These are phyloP conservation scores for Fraxinus sp. DNA, from an alignment of 305 asterid species.

Conservation along the genomic window DNA sequence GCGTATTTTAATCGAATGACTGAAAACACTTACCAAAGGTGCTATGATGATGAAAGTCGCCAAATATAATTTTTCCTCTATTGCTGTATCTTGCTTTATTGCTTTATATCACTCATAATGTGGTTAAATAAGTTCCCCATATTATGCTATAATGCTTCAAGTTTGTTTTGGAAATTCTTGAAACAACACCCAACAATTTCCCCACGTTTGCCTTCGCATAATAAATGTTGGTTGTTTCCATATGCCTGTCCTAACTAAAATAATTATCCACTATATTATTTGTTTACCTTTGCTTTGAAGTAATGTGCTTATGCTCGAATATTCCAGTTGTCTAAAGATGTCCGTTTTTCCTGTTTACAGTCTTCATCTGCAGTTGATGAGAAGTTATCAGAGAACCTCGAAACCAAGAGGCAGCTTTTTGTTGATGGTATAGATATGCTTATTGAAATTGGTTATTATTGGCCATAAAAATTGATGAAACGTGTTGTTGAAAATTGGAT, in stretches of 20 bases:
- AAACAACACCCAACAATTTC: neutral
- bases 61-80: neutral
- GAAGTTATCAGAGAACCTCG: conserved; percentile 22
- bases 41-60: neutral
- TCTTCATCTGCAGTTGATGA: conserved; percentile 36
- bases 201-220: neutral
- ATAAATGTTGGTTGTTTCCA: neutral
- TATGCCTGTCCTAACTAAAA: neutral
- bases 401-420: conserved; percentile 22
- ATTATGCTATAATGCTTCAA: neutral
- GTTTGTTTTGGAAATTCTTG: neutral
- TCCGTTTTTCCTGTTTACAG: conserved; percentile 29
- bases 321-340: conserved; percentile 22
- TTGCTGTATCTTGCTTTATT: neutral
- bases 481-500: too few species aligned
- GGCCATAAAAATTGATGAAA: too few species aligned
- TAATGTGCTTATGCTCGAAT: neutral
- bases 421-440: conserved; percentile 30
- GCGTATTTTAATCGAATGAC: neutral
- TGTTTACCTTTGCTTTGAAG: neutral
- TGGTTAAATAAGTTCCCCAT: neutral
- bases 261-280: neutral
- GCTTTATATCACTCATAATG: neutral
- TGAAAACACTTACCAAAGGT: neutral
- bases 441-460: neutral